Base-by-base conservation (phyloP, 1,139 yeast species). In the Yueomyces sp. region DNA sequence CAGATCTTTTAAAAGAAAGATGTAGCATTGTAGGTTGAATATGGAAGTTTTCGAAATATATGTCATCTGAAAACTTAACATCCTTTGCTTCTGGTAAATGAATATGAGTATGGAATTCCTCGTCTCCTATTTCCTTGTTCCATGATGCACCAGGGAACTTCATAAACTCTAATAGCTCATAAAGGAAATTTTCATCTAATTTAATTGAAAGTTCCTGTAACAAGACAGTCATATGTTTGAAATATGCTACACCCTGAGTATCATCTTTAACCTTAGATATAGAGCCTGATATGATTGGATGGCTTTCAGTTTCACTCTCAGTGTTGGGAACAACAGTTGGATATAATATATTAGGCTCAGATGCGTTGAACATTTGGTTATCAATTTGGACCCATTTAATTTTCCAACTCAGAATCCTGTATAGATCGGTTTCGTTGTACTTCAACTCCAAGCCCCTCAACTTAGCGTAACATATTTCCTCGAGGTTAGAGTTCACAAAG, bases 381-480 rank as follows among this genome's bases (percentile, higher is more conserved):
- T 93, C 98, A 42, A 89, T 72, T 60, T 93, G 99, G 37, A 91
- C 68, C 98, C 98, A 93, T 57, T 89, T 89, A 55, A 89, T 64
- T 56, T 87, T 87, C 62, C 81, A 66, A 50, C 93, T 79, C 42
- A 83, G 57, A 29, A 84, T 84, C 58, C 87, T 95, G 53, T 84
- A 85, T 28, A 85, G 63, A 40, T 86, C 94, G 0, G 96, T 83
- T 50, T 85, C 91, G 55, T 82, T 82, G 61, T 82, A 86, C 41
- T 84, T 71, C 33, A 89, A 50, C 56, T 89, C 96, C 45, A 87
- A 61, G 1, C 96, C 96, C 45, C 87, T 70, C 34, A 84, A 64
- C 0, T 94, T 84, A 29, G 82, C 66, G 56, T 91, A 93, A 51
- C 94, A 76, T 37, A 93, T 67, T 60, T 93, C 99, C 52, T 83